Conservation (phyloP, 2,329 filamentous ascomycete species). For the Penicillium sclerotiorum region DNA sequence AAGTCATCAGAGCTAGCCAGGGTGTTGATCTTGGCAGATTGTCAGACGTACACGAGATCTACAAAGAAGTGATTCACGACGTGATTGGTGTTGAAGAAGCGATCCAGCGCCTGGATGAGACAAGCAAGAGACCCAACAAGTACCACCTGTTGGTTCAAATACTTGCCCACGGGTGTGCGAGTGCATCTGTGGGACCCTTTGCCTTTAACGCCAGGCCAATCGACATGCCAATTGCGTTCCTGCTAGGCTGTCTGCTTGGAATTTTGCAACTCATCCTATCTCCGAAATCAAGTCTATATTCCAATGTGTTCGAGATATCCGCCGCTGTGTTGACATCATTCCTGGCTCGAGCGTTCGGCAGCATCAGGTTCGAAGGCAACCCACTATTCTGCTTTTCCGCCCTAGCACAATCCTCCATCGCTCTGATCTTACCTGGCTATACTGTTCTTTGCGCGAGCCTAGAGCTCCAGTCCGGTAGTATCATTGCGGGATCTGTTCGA, state of each 20-base stretch:
- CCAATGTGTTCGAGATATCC: constrained; percentile 66
- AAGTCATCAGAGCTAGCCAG: constrained; percentile 46
- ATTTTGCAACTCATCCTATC: constrained; percentile 73
- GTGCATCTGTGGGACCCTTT: constrained; percentile 75
- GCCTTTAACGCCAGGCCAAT: constrained; percentile 76
- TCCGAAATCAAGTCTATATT: constrained; percentile 69
- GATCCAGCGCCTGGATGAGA: constrained; percentile 50
- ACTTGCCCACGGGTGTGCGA: constrained; percentile 73
- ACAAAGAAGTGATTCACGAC: constrained; percentile 53
- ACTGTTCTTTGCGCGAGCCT: constrained; percentile 63
- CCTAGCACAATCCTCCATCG: constrained; percentile 72
- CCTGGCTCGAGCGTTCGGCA: constrained; percentile 68
- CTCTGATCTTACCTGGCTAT: constrained; percentile 72
- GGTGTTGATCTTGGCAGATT: constrained; percentile 48
- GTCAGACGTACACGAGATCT: constrained; percentile 49
- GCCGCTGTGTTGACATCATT: constrained; percentile 69
- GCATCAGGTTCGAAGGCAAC: constrained; percentile 50
- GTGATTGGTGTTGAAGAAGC: constrained; percentile 50
- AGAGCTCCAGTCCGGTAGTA: constrained; percentile 69
- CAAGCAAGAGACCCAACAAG: constrained; percentile 60
- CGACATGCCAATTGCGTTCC: constrained; percentile 75
- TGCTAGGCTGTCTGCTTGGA: constrained; percentile 74
- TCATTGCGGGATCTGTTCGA: constrained; percentile 71
- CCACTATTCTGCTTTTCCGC: constrained; percentile 70
- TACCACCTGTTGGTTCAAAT: constrained; percentile 59